Percentiles rank a stretch among this genome's conserved stretches.
phyloP scores from a whole-genome alignment of 495 filamentous ascomycete genomes.

The Apiosordaria backusii region DNA sequence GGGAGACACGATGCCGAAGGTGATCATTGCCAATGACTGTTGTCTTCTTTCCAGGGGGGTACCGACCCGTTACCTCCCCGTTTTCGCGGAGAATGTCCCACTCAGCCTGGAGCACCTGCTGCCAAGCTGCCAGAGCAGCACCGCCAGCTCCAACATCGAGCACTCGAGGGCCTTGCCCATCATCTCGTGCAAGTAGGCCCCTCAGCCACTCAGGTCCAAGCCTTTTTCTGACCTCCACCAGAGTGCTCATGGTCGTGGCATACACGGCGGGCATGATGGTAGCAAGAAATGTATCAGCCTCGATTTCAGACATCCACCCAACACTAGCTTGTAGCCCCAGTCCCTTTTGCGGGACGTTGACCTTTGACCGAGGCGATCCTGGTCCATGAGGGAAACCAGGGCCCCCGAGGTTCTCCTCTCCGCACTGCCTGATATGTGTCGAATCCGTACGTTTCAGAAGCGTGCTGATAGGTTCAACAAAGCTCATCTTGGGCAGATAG shows the following conservation, averaged over 20 bases:
- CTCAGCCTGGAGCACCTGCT: slow-evolving; percentile 75
- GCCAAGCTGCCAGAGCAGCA: slow-evolving; percentile 80
- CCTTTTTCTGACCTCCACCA: slow-evolving; percentile 83
- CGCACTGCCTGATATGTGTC: slow-evolving; percentile 68
- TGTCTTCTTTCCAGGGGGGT: slow-evolving; percentile 48
- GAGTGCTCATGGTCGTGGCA: slow-evolving; percentile 63
- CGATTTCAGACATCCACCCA: slow-evolving; percentile 72
- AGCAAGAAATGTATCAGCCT: slow-evolving; percentile 79
- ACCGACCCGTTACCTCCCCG: slow-evolving; percentile 29
- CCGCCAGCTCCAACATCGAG: slow-evolving; percentile 85
- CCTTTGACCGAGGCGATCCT: slow-evolving; percentile 33
- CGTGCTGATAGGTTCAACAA: slow-evolving; percentile 63
- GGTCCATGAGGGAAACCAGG: slow-evolving; percentile 66
- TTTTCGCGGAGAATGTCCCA: slow-evolving; percentile 64
- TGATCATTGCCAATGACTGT: slow-evolving; percentile 47
- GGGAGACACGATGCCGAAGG: slow-evolving; percentile 71
- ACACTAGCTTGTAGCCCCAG: slow-evolving; percentile 70
- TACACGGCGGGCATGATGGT: slow-evolving; percentile 78
- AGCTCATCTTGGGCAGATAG: slow-evolving; percentile 58
- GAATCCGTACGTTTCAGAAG: slow-evolving; percentile 64
- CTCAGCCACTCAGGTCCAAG: slow-evolving; percentile 78
- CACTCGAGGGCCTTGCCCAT: slow-evolving; percentile 64
- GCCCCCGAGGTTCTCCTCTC: slow-evolving; percentile 71
- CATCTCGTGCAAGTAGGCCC: slow-evolving; percentile 59
- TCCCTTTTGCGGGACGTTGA: slow-evolving; percentile 56